Evolutionary conservation across 192 early-diverging fungal species (phyloP), one percentile per base, ranked within the genome.

Genomic region (Rhizoclosmatium sp.): DNA sequence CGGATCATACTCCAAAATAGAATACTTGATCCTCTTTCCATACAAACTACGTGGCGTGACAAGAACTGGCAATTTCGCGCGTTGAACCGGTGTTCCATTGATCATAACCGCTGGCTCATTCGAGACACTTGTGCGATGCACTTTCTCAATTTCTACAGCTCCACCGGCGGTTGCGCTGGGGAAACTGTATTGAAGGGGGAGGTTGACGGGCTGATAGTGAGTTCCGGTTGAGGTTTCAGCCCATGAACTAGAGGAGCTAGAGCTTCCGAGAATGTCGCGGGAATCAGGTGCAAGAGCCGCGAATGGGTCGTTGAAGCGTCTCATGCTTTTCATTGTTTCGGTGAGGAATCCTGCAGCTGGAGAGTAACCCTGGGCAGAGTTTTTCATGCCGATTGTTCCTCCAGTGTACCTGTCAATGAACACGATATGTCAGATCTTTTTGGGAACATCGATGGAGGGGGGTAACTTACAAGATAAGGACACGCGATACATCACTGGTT

Each of bases 1-100:
- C 3, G 96, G 96, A 7, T 94, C 93, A 75, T 99, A 99, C 85
- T 99, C 98, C 12, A 97, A 84, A 78, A 98, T 92, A 9, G 95
- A 96, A 87, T 98, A 99, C 72, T 89, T 90, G 78, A 95, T 96
- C 3, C 96, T 89, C 80, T 98, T 96, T 12, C 93, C 95, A 78
- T 95, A 97, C 56, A 99, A 80, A 41, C 92, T 94, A 40, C 86
- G 85, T 19, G 98, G 98, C 10, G 96, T 96, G 41, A 98, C 93
- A 46, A 99, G 78, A 78, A 92, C 92, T 77, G 84, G 88, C 59
- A 83, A 67, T 12, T 80, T 21, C 14, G 67, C 65, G 31, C 79
- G 48, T 16, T 77, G 65, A 39, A 85, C 81, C 14, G 80, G 83
- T 2, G 85, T 87, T 4, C 88, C 88, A 65, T 86, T 87, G 54